Evolutionary conservation across 257 asterid genomes (phyloP), one percentile per base, ranked within the genome.

Genomic region (Haberlea rhodopensis): DNA sequence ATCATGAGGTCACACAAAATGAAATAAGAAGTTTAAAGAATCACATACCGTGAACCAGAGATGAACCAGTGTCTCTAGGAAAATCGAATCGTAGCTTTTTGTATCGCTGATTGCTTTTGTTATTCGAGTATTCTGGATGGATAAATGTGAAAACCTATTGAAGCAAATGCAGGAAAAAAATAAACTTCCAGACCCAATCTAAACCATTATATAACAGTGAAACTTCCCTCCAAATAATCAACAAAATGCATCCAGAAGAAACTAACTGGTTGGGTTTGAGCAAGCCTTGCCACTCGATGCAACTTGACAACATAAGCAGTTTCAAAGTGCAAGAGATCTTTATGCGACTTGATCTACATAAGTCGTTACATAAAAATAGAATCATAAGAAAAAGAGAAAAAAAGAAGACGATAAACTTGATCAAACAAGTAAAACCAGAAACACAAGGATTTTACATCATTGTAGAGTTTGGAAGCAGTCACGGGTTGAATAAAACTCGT

Each of bases 251-350:
- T 68, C 61, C 69, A 65, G 52, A 73, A 52, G 70, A 69, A 80
- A 82, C 95, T 87, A 69, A 94, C 99, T 54, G 96, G 81, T 76
- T 90, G 96, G 25, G 90, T 75, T 53, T 76, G 75, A 65, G 97
- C 94, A 72, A 89, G 95, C 82, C 84, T 90, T 55, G 97, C 96
- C 48, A 94, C 84, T 21, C 96, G 97, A 67, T 94, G 99, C 65
- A 90, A 80, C 82, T 94, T 94, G 67, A 90, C 99, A 70, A 94
- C 99, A 57, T 94, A 94, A 57, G 97, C 92, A 73, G 99, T 94
- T 90, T 94, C 96, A 63, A 90, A 87, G 83, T 94, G 97, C 79
- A 80, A 73, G 31, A 94, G 94, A 90, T 94, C 97, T 64, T 86
- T 87, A 79, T 94, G 97, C 16, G 95, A 74, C 80, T 87, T 89